Evolutionary conservation across 2,329 filamentous ascomycete genomes (phyloP).

Genomic region (Pyricularia pennisetigena): DNA sequence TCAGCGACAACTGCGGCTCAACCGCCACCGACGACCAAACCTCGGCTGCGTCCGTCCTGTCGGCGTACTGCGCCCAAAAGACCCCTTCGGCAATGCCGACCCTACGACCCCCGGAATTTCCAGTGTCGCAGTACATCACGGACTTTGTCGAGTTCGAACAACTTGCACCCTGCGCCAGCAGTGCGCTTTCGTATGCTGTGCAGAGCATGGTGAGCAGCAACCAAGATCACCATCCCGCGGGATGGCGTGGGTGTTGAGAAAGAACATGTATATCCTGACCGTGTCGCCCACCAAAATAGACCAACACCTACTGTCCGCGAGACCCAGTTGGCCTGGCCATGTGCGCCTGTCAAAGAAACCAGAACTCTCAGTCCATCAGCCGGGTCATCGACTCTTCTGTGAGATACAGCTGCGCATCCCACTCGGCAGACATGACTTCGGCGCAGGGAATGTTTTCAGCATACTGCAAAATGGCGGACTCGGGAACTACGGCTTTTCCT

Average conservation of each 20-base stretch:
- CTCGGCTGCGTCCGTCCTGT: slow-evolving; percentile 34
- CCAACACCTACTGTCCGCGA: slow-evolving; percentile 15
- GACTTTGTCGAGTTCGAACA: slow-evolving; percentile 33
- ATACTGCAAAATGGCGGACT: slow-evolving; percentile 37
- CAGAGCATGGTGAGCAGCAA: slow-evolving; percentile 17
- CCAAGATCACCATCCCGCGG: background rate
- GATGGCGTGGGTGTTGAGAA: no score
- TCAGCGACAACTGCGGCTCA: slow-evolving; percentile 32
- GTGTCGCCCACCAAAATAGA: slow-evolving; percentile 13
- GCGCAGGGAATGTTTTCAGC: slow-evolving; percentile 39
- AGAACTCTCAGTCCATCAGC: slow-evolving; percentile 33
- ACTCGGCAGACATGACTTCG: slow-evolving; percentile 34
- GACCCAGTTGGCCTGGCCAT: slow-evolving; percentile 27
- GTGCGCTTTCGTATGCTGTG: slow-evolving; percentile 27
- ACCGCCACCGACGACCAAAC: slow-evolving; percentile 36
- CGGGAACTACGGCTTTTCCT: slow-evolving; percentile 39
- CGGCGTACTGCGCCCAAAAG: slow-evolving; percentile 38
- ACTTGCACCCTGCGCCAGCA: slow-evolving; percentile 32
- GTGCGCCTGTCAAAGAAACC: slow-evolving; percentile 41
- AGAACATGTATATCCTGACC: background rate
- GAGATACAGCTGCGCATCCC: slow-evolving; percentile 33
- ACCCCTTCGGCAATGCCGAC: slow-evolving; percentile 13
- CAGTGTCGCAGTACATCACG: slow-evolving; percentile 37
- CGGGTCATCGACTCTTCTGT: slow-evolving; percentile 31
- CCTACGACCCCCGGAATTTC: slow-evolving; percentile 32